phyloP scores from a whole-genome alignment of 2,329 filamentous ascomycete species.

The Verticillium nubilum region DNA sequence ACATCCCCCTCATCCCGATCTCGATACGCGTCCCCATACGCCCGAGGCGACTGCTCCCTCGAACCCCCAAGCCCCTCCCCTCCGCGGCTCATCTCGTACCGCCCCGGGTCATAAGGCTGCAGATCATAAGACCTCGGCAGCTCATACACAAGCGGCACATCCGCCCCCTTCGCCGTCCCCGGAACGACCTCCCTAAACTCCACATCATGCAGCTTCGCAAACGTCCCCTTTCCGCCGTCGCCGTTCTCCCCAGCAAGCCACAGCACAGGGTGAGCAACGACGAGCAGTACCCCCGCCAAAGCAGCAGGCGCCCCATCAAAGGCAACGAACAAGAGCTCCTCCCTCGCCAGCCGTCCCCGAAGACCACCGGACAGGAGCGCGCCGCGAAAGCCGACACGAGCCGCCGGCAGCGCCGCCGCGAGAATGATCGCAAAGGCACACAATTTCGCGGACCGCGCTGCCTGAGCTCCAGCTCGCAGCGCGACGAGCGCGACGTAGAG shows the following conservation, averaged over 20 bases:
- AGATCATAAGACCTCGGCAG: not conserved
- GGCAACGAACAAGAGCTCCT: slow-evolving; percentile 19
- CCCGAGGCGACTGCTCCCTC: not conserved
- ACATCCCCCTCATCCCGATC: not conserved
- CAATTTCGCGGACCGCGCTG: slow-evolving; percentile 13
- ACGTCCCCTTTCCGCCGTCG: slow-evolving; percentile 8
- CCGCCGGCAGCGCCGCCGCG: slow-evolving; percentile 17
- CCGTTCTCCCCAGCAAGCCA: slow-evolving; percentile 5
- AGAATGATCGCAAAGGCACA: slow-evolving; percentile 18
- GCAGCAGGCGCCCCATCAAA: slow-evolving; percentile 23
- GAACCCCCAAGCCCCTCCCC: not conserved
- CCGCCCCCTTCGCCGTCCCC: not conserved
- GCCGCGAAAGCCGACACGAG: slow-evolving; percentile 18
- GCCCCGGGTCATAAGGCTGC: not conserved
- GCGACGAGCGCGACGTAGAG: slow-evolving; percentile 16
- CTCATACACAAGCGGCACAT: not conserved
- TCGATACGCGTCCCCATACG: not conserved
- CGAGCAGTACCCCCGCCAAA: slow-evolving; percentile 19
- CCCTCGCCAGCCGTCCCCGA: slow-evolving; percentile 16
- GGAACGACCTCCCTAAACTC: not conserved
- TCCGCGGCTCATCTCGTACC: not conserved
- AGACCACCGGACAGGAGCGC: slow-evolving; percentile 19
- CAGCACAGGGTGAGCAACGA: slow-evolving; percentile 20
- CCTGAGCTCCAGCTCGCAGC: slow-evolving; percentile 1
- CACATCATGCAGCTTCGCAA: slow-evolving; percentile 4